These are phyloP conservation scores for Ceratocystis colombiana DNA, from an alignment of 2,329 filamentous ascomycete genomes.

Conservation along the genomic window DNA sequence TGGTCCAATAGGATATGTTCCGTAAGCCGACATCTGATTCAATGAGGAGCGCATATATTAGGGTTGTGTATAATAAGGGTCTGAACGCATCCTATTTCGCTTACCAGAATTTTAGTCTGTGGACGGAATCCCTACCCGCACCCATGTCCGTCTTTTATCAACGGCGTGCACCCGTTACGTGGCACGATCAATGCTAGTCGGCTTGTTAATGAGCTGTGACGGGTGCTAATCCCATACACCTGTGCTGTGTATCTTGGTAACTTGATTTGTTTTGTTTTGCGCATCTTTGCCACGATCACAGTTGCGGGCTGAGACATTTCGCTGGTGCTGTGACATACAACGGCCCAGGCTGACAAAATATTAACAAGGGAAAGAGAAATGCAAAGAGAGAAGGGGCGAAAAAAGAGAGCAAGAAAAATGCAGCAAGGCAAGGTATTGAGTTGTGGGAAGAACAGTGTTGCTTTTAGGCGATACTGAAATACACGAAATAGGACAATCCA, in stretches of 20 bases:
- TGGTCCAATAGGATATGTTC: slow-evolving; percentile 5
- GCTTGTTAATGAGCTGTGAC: too few relatives aligned
- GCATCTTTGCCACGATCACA: neutral
- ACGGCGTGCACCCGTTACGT: neutral
- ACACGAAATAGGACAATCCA: too few relatives aligned
- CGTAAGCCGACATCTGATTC: neutral
- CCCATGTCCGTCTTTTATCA: neutral
- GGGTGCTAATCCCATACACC: neutral
- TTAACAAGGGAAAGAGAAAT: too few relatives aligned
- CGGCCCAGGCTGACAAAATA: too few relatives aligned
- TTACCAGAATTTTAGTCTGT: neutral
- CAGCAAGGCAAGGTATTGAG: too few relatives aligned
- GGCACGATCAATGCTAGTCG: too few relatives aligned
- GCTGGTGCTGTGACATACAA: neutral
- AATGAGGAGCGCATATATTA: neutral
- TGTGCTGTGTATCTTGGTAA: slow-evolving; percentile 5
- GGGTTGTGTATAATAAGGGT: neutral
- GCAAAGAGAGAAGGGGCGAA: too few relatives aligned
- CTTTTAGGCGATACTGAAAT: too few relatives aligned
- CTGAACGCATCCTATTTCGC: neutral
- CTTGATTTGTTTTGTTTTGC: neutral
- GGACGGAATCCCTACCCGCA: neutral
- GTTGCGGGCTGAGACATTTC: slow-evolving; percentile 7
- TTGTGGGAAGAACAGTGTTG: too few relatives aligned
- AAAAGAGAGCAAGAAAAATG: too few relatives aligned